These are phyloP conservation scores for Haberlea rhodopensis DNA, from an alignment of 257 asterid genomes.

Conservation along the genomic window DNA sequence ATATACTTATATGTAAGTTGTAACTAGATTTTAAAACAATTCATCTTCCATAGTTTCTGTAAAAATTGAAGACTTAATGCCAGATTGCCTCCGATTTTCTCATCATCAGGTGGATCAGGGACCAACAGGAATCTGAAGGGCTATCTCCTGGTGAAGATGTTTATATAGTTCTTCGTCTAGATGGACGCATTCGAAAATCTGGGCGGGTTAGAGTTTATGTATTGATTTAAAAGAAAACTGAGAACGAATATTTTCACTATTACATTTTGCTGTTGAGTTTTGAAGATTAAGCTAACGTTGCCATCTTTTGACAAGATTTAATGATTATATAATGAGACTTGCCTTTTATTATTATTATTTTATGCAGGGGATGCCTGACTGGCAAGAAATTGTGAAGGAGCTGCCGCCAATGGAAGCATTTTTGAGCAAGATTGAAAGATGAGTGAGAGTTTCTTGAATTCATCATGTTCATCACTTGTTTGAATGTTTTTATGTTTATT, in stretches of 20 bases:
- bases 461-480: not conserved
- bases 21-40: too few species aligned
- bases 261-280: not conserved
- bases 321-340: too few species aligned
- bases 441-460: conserved; percentile 22
- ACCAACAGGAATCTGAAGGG: conserved; percentile 89
- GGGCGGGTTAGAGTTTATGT: too few species aligned
- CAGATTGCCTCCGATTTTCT: conserved; percentile 12
- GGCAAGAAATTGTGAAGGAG: conserved; percentile 84
- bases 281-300: not conserved
- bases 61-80: not conserved
- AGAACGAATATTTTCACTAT: not conserved
- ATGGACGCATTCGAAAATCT: conserved; percentile 94
- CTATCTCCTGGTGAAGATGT: conserved; percentile 91
- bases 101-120: conserved; percentile 81
- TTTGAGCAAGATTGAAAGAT: conserved; percentile 90
- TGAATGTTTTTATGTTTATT: not conserved
- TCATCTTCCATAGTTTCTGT: conserved; percentile 12
- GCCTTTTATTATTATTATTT: not conserved
- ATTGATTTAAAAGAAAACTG: too few species aligned
- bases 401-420: conserved; percentile 86
- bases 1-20: too few species aligned
- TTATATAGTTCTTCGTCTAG: conserved; percentile 88
- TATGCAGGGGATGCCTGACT: conserved; percentile 94
- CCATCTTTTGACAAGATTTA: too few species aligned